Percentiles rank a stretch among this genome's conserved stretches.
These are phyloP conservation scores for Spergularia marina DNA, from an alignment of 148 eudicot species.

Conservation along the genomic window DNA sequence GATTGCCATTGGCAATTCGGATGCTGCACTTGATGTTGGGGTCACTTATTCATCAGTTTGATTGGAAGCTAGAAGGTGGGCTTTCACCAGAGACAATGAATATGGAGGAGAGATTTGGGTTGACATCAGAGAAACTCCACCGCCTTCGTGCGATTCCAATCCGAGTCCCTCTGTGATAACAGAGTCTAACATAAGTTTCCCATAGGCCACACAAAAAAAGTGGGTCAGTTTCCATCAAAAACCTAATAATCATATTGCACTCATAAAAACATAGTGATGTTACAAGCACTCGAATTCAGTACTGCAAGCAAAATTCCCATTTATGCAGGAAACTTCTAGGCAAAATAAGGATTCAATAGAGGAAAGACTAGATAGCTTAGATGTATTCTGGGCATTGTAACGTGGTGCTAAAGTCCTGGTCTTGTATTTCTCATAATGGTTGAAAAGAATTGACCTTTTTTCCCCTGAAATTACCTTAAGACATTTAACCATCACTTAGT, in stretches of 20 bases:
- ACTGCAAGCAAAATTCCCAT: neutral
- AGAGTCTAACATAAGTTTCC: neutral
- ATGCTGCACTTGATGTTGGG: constrained; percentile 18
- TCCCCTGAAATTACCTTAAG: neutral
- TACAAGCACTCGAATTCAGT: neutral
- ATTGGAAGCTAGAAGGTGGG: constrained; percentile 17
- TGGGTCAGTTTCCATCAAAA: neutral
- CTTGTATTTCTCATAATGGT: neutral
- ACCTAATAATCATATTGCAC: neutral
- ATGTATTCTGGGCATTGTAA: neutral
- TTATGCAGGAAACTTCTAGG: neutral
- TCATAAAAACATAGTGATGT: neutral
- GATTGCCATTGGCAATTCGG: constrained; percentile 16
- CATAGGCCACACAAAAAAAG: neutral
- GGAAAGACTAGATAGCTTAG: too few relatives aligned
- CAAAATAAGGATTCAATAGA: neutral
- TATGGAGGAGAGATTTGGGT: constrained; percentile 17
- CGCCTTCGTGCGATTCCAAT: constrained; percentile 15
- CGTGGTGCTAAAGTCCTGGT: neutral
- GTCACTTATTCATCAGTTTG: constrained; percentile 10
- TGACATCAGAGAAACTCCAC: constrained; percentile 16
- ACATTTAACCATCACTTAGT: neutral
- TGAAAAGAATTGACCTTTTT: neutral
- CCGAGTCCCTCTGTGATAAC: neutral
- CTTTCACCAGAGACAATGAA: constrained; percentile 11